Evolutionary conservation across 1,284 basidiomycete species (phyloP).

Genomic region (Pyrrhoderma noxium): DNA sequence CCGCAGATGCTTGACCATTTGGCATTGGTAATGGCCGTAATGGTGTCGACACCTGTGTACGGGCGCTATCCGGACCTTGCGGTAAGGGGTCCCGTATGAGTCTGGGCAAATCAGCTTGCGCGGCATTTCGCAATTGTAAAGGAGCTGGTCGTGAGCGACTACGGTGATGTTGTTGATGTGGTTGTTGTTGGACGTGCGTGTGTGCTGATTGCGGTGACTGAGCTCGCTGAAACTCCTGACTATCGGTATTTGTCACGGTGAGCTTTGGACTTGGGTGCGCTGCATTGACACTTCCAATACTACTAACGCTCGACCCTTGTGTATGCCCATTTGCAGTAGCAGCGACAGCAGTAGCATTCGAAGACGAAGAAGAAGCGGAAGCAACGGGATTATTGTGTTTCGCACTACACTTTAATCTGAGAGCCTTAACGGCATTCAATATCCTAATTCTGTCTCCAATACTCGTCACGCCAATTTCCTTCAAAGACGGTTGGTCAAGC

Average conservation of each 20-base stretch:
- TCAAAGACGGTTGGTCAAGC: constrained; percentile 76
- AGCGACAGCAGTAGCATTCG: background rate
- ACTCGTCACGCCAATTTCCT: constrained; percentile 82
- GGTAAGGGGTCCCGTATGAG: constrained; percentile 50
- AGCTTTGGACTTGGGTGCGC: constrained; percentile 18
- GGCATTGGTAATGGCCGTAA: constrained; percentile 40
- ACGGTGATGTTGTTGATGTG: constrained; percentile 29
- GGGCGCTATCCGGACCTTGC: constrained; percentile 45
- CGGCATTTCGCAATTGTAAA: constrained; percentile 46
- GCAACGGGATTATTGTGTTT: background rate
- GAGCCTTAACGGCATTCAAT: constrained; percentile 71
- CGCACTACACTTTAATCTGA: constrained; percentile 43
- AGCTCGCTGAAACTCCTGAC: constrained; percentile 11
- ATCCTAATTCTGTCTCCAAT: constrained; percentile 88
- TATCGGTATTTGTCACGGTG: constrained; percentile 19
- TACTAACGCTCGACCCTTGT: constrained; percentile 4
- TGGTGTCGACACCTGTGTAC: constrained; percentile 22
- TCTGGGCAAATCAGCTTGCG: constrained; percentile 52
- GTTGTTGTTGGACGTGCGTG: constrained; percentile 5
- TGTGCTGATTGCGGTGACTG: no score
- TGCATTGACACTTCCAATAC: constrained; percentile 22
- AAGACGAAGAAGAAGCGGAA: no score
- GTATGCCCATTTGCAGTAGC: constrained; percentile 1
- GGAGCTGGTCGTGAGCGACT: constrained; percentile 60
- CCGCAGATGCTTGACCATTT: constrained; percentile 16